These are phyloP conservation scores for Olyra latifolia DNA, from an alignment of 176 grass and related monocot species.

Conservation along the genomic window DNA sequence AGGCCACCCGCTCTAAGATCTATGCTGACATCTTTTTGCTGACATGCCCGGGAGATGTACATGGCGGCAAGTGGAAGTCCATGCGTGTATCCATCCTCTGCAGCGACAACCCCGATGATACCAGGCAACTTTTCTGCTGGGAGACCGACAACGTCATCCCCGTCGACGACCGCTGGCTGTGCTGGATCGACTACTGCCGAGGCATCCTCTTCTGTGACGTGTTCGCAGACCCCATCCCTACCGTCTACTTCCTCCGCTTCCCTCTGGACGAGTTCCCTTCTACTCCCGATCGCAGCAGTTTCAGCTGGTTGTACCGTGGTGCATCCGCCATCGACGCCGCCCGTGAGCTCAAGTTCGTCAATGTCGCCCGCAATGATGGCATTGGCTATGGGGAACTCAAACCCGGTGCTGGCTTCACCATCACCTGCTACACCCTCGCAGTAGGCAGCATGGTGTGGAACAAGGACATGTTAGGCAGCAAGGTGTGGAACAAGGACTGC, in stretches of 20 bases:
- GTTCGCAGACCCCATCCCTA: background rate
- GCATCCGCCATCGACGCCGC: background rate
- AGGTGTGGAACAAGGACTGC: background rate
- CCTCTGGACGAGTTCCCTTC: background rate
- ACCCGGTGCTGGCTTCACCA: background rate
- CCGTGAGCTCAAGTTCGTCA: background rate
- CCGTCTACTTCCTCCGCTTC: background rate
- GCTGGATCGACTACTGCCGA: conserved; percentile 1
- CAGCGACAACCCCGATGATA: background rate
- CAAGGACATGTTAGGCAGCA: too few relatives aligned
- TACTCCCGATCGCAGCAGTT: background rate
- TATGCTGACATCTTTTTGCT: background rate
- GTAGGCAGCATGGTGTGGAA: background rate
- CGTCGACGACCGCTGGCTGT: background rate
- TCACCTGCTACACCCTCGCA: background rate
- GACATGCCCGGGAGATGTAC: too few relatives aligned
- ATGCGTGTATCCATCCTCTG: background rate
- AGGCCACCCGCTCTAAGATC: background rate
- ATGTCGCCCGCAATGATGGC: background rate
- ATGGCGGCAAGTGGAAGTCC: background rate
- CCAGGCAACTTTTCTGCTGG: background rate
- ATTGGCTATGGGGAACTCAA: background rate
- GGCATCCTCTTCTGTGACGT: conserved; percentile 7
- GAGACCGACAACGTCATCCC: background rate
- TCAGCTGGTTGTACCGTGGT: background rate